These are phyloP conservation scores for Triticum monococcum DNA, from an alignment of 176 grass and related monocot genomes.

Conservation along the genomic window DNA sequence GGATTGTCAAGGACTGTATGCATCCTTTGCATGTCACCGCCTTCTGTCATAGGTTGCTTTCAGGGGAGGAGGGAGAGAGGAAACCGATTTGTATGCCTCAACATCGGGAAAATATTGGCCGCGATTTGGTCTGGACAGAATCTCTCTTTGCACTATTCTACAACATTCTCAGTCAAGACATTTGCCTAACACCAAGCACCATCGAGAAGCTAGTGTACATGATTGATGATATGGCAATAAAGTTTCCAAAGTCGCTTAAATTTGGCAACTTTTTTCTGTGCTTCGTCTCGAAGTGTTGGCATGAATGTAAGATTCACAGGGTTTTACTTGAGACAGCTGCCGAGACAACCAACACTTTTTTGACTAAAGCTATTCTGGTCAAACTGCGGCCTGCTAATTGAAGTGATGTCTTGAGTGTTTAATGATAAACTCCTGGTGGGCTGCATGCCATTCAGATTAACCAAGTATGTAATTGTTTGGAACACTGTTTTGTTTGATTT, in stretches of 20 bases:
- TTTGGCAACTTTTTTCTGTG: slow-evolving; percentile 75
- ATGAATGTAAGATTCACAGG: slow-evolving; percentile 45
- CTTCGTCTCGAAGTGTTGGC: slow-evolving; percentile 55
- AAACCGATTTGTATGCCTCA: slow-evolving; percentile 55
- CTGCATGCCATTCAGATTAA: slow-evolving; percentile 23
- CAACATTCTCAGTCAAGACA: slow-evolving; percentile 66
- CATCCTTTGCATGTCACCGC: slow-evolving; percentile 68
- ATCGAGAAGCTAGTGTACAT: slow-evolving; percentile 45
- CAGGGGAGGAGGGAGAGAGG: slow-evolving; percentile 34
- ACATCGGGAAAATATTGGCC: slow-evolving; percentile 37
- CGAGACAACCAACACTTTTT: slow-evolving; percentile 57
- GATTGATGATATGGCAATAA: slow-evolving; percentile 45
- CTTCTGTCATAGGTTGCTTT: slow-evolving; percentile 74
- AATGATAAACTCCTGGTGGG: neutral
- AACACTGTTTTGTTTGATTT: neutral
- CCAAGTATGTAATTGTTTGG: neutral
- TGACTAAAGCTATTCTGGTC: slow-evolving; percentile 75
- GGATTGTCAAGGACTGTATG: slow-evolving; percentile 75
- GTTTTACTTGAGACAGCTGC: slow-evolving; percentile 60
- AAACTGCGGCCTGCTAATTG: slow-evolving; percentile 55
- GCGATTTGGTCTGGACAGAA: slow-evolving; percentile 69
- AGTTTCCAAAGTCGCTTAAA: slow-evolving; percentile 66
- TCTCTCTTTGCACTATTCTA: slow-evolving; percentile 68
- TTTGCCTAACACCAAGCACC: slow-evolving; percentile 61
- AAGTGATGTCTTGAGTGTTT: slow-evolving; percentile 3